These are phyloP conservation scores for Brettanomyces custersianus DNA, from an alignment of 805 yeast genomes.

Conservation along the genomic window DNA sequence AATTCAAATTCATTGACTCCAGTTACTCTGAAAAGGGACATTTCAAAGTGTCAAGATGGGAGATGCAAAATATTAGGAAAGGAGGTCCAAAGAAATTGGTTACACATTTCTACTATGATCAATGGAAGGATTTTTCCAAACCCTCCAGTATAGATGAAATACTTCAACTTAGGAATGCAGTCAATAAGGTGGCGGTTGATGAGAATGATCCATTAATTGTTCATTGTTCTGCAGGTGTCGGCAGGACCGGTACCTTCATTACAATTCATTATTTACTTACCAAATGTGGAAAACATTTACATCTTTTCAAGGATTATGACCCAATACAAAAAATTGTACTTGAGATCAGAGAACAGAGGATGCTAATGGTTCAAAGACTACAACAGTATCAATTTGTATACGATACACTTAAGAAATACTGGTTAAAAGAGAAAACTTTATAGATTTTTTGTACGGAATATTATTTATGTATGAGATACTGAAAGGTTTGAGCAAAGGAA, in stretches of 20 bases:
- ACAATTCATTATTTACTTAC: constrained; percentile 32
- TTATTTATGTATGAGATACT: neutral
- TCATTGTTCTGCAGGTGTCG: constrained; percentile 56
- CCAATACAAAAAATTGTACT: constrained; percentile 35
- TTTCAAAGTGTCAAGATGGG: constrained; percentile 9
- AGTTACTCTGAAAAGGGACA: neutral
- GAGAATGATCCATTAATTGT: constrained; percentile 24
- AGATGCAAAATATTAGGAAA: constrained; percentile 4
- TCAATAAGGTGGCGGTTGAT: constrained; percentile 5
- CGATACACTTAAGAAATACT: constrained; percentile 23
- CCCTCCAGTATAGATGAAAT: constrained; percentile 30
- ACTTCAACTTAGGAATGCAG: constrained; percentile 12
- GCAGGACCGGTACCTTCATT: constrained; percentile 46
- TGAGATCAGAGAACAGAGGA: constrained; percentile 37
- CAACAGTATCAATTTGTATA: constrained; percentile 44
- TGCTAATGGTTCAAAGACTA: constrained; percentile 46
- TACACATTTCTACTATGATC: constrained; percentile 30
- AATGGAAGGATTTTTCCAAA: constrained; percentile 37
- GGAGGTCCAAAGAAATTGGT: constrained; percentile 7
- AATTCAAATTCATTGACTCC: neutral
- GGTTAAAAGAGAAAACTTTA: constrained; percentile 4
- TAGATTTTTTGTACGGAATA: neutral
- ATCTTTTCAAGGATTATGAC: constrained; percentile 27
- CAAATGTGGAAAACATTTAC: neutral
- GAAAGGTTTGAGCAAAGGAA: too few species aligned